A percentile compares a stretch with the other conserved stretches of the same genome.
Evolutionary conservation across 1,284 basidiomycete genomes (phyloP).

Genomic region (Mycosarcoma mackinlayi): DNA sequence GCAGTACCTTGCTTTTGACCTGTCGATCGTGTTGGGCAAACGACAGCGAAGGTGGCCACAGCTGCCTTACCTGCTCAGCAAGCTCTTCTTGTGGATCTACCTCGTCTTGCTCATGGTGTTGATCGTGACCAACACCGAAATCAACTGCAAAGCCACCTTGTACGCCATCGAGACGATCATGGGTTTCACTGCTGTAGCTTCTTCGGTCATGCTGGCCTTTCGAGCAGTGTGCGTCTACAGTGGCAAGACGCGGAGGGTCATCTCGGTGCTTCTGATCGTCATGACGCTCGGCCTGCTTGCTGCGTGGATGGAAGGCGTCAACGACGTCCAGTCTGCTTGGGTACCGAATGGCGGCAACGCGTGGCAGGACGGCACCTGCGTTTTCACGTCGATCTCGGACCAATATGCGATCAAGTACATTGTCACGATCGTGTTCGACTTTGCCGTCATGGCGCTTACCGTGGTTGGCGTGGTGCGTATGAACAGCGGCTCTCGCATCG

Average conservation of each 20-base stretch:
- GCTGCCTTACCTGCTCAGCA: constrained; percentile 38
- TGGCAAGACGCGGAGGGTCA: constrained; percentile 21
- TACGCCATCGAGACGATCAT: constrained; percentile 47
- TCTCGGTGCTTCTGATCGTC: constrained; percentile 29
- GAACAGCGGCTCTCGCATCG: constrained; percentile 49
- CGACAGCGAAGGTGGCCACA: constrained; percentile 40
- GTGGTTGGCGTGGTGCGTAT: constrained; percentile 51
- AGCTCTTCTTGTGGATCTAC: constrained; percentile 35
- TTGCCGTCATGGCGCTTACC: constrained; percentile 49
- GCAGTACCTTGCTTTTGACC: constrained; percentile 31
- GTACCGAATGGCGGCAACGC: constrained; percentile 21
- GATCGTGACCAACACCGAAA: constrained; percentile 18
- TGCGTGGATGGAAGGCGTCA: constrained; percentile 54
- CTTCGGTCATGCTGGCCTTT: constrained; percentile 37
- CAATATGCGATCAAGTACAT: constrained; percentile 49
- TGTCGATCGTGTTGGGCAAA: constrained; percentile 23
- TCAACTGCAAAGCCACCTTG: constrained; percentile 32
- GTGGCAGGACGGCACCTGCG: constrained; percentile 49
- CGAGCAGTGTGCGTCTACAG: constrained; percentile 47
- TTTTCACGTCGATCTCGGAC: constrained; percentile 20
- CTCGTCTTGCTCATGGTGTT: constrained; percentile 22
- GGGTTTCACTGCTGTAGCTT: constrained; percentile 39
- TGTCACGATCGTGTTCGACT: constrained; percentile 45
- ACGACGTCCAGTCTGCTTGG: constrained; percentile 38
- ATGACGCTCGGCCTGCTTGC: constrained; percentile 43